phyloP scores from a whole-genome alignment of 192 early-diverging fungal species.

The Rhizoclosmatium sp. region DNA sequence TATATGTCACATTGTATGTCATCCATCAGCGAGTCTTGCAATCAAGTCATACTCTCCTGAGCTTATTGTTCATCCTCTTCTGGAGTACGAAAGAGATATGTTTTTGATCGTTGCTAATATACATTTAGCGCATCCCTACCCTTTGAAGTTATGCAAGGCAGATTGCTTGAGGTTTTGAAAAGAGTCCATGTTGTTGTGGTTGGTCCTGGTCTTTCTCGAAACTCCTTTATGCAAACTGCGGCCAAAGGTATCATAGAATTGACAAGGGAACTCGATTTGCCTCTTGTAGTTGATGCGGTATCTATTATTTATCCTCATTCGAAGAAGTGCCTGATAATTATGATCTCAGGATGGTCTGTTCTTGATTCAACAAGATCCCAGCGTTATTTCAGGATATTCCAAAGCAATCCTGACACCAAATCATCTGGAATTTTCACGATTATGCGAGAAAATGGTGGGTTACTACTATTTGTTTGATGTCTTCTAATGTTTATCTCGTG shows the following conservation, averaged over 20 bases:
- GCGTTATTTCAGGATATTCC: constrained; percentile 75
- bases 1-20: constrained; percentile 86
- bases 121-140: constrained; percentile 17
- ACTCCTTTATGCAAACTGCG: constrained; percentile 69
- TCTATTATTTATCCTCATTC: constrained; percentile 2
- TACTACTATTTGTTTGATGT: background rate
- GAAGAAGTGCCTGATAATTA: background rate
- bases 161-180: constrained; percentile 53
- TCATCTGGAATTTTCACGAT: constrained; percentile 21
- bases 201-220: constrained; percentile 91
- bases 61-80: constrained; percentile 92
- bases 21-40: constrained; percentile 72
- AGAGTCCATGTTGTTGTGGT: constrained; percentile 86
- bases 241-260: constrained; percentile 73
- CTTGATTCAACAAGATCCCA: constrained; percentile 75
- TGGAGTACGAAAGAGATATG: constrained; percentile 54
- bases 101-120: constrained; percentile 31
- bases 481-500: no score
- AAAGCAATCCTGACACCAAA: constrained; percentile 35
- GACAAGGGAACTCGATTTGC: constrained; percentile 66
- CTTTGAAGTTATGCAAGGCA: no score
- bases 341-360: constrained; percentile 77
- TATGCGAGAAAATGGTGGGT: constrained; percentile 28
- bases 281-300: constrained; percentile 93
- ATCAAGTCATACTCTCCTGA: constrained; percentile 88